Conservation (phyloP, 441 rosid genomes). For the Daphne laureola region DNA sequence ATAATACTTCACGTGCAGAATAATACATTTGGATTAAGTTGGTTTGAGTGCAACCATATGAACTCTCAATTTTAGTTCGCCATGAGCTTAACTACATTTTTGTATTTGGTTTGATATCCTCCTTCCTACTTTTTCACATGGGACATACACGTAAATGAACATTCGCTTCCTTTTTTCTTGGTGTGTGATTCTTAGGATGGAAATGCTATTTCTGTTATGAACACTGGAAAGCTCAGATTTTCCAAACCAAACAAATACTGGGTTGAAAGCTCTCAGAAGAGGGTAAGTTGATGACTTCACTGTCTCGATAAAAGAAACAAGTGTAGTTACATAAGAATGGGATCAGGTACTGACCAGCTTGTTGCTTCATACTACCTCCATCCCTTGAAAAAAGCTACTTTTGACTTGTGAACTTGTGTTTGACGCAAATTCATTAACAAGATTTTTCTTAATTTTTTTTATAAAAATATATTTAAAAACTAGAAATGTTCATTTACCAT, state of each 20-base stretch:
- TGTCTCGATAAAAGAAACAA: conserved; percentile 1
- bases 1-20: no score
- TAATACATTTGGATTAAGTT: no score
- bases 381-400: no score
- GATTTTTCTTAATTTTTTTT: no score
- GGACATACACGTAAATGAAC: not conserved
- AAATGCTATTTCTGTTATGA: conserved; percentile 54
- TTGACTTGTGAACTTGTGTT: no score
- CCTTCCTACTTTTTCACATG: not conserved
- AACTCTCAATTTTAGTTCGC: no score
- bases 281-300: conserved; percentile 39
- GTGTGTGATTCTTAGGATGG: conserved; percentile 37
- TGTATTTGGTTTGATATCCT: not conserved
- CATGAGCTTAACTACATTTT: no score
- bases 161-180: not conserved
- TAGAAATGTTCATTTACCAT: no score
- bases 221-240: conserved; percentile 68
- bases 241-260: conserved; percentile 84
- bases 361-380: not conserved
- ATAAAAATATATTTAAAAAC: no score
- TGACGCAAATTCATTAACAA: no score
- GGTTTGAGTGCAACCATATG: no score
- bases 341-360: not conserved
- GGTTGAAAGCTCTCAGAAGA: conserved; percentile 83
- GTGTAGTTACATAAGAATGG: not conserved